Evolutionary conservation across 2,329 filamentous ascomycete species (phyloP).

Genomic region (Dendrostoma leiphaemia): DNA sequence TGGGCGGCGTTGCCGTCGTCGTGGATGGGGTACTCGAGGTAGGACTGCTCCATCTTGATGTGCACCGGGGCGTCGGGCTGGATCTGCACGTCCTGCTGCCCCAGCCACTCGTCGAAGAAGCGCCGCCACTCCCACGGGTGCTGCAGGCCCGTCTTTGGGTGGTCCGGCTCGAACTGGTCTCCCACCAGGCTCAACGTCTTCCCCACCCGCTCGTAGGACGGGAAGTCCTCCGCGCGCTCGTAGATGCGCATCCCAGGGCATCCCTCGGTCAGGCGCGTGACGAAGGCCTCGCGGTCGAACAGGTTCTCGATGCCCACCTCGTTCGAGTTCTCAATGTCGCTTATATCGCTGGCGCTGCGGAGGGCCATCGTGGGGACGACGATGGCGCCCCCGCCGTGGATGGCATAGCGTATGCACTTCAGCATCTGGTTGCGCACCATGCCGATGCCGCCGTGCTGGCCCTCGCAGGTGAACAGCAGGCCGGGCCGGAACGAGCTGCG

Average conservation of each 20-base stretch:
- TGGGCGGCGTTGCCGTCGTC: constrained; percentile 31
- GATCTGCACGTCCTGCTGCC: constrained; percentile 21
- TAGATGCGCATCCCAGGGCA: constrained; percentile 30
- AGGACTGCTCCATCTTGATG: constrained; percentile 30
- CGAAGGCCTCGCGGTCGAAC: constrained; percentile 27
- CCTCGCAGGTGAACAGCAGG: constrained; percentile 38
- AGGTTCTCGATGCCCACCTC: constrained; percentile 30
- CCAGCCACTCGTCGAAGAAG: constrained; percentile 29
- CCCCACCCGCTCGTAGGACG: constrained; percentile 21
- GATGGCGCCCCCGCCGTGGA: constrained; percentile 33
- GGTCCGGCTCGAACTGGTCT: constrained; percentile 31
- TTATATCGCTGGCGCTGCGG: constrained; percentile 30
- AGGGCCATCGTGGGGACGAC: constrained; percentile 36
- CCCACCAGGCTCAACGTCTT: constrained; percentile 25
- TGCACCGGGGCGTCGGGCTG: constrained; percentile 23
- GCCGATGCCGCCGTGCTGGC: constrained; percentile 36
- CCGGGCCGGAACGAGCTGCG: constrained; percentile 31
- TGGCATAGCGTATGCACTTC: constrained; percentile 39
- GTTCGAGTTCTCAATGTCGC: constrained; percentile 29
- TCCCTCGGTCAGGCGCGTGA: constrained; percentile 23
- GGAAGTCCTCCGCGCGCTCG: constrained; percentile 28
- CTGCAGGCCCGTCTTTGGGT: constrained; percentile 24
- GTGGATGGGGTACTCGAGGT: constrained; percentile 35
- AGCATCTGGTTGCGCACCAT: constrained; percentile 40
- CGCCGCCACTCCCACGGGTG: constrained; percentile 27